A percentile compares a stretch with the other conserved stretches of the same genome.
These are phyloP conservation scores for Coelastrella sp. DNA, from an alignment of 139 green algal species.

Conservation along the genomic window DNA sequence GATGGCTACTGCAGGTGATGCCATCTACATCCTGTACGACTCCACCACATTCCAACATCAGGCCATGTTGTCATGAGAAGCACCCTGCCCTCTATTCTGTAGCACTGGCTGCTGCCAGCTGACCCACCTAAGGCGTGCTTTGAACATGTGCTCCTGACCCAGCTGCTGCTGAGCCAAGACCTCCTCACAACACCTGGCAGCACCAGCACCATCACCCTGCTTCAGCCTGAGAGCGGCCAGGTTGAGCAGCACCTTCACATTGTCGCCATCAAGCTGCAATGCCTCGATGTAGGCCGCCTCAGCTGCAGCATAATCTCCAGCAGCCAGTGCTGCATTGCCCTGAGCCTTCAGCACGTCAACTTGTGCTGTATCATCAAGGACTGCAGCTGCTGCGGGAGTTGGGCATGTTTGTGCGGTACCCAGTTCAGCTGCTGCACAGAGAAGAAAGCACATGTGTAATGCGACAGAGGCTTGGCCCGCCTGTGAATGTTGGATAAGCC, in stretches of 20 bases:
- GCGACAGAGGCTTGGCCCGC: too few relatives aligned
- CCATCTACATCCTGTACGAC: too few relatives aligned
- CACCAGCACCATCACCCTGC: background rate
- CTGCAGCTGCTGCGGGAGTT: background rate
- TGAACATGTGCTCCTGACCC: background rate
- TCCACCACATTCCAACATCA: too few relatives aligned
- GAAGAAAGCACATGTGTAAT: too few relatives aligned
- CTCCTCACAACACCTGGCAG: background rate
- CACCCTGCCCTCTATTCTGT: too few relatives aligned
- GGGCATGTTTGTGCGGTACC: too few relatives aligned
- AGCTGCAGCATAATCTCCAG: background rate
- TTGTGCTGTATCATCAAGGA: background rate
- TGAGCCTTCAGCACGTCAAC: slow-evolving; percentile 8
- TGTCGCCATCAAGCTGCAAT: slow-evolving; percentile 32
- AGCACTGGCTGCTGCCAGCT: background rate
- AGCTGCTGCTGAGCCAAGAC: slow-evolving; percentile 9
- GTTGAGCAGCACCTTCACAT: slow-evolving; percentile 37
- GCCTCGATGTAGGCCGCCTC: slow-evolving; percentile 31
- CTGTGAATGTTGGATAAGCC: too few relatives aligned
- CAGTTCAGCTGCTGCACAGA: too few relatives aligned
- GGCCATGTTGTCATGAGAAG: background rate
- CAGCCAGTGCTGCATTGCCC: background rate
- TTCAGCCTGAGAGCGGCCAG: slow-evolving; percentile 11
- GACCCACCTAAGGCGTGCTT: background rate
- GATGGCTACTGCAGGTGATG: too few relatives aligned